Evolutionary conservation across 305 asterid species (phyloP).

Genomic region (Fraxinus greggii): DNA sequence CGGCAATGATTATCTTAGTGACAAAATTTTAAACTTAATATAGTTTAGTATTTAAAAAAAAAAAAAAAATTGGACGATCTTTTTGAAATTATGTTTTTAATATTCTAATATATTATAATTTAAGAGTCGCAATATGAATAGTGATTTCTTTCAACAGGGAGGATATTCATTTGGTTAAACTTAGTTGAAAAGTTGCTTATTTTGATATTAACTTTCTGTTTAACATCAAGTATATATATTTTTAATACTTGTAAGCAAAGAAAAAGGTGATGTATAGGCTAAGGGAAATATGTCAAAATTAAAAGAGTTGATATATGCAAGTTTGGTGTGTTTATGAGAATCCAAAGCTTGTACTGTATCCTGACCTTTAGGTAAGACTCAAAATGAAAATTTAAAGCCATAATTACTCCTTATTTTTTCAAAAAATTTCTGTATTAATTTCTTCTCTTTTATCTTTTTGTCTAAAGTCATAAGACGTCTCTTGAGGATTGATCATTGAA

Average conservation of each 20-base stretch:
- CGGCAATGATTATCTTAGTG: neutral
- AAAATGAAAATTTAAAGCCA: neutral
- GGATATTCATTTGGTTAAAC: neutral
- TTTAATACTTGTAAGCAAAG: neutral
- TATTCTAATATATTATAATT: neutral
- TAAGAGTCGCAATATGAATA: neutral
- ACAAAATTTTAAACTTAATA: neutral
- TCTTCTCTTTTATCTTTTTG: neutral
- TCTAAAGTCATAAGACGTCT: neutral
- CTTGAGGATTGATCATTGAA: neutral
- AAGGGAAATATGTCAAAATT: neutral
- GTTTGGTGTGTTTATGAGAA: neutral
- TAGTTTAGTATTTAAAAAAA: neutral
- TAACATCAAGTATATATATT: neutral
- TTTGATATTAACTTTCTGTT: neutral
- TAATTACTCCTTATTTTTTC: neutral
- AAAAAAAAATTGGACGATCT: neutral
- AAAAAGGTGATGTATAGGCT: neutral
- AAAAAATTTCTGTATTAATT: neutral
- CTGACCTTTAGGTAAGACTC: neutral
- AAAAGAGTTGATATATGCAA: neutral
- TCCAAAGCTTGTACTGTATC: neutral
- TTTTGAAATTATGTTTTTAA: neutral
- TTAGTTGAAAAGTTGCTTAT: neutral
- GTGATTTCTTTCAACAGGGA: neutral